A percentile compares a stretch with the other conserved stretches of the same genome.
These are phyloP conservation scores for Fusarium mundagurra DNA, from an alignment of 2,329 filamentous ascomycete genomes.

Conservation along the genomic window DNA sequence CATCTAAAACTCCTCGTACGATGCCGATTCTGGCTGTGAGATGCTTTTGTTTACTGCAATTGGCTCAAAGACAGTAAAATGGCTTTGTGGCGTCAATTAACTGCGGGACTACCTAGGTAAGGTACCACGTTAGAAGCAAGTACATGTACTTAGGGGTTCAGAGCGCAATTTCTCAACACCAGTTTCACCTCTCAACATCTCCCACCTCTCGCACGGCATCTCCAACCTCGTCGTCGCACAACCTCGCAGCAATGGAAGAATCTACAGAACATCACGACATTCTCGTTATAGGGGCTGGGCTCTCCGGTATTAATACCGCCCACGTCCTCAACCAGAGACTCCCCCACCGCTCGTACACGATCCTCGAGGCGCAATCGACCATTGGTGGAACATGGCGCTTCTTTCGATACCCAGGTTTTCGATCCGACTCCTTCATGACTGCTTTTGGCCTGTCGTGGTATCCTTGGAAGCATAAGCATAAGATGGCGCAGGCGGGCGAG, in stretches of 20 bases:
- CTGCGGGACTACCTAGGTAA: background rate
- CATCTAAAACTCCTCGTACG: background rate
- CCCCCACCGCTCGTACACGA: constrained; percentile 66
- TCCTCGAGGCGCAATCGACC: constrained; percentile 73
- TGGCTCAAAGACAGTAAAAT: background rate
- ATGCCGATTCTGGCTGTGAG: background rate
- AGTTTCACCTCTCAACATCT: constrained; percentile 7
- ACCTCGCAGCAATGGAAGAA: constrained; percentile 23
- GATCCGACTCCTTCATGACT: constrained; percentile 71
- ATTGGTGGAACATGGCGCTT: constrained; percentile 83
- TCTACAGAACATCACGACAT: constrained; percentile 56
- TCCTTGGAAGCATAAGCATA: constrained; percentile 68
- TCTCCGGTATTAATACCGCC: constrained; percentile 78
- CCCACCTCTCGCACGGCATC: background rate
- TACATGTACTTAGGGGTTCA: background rate
- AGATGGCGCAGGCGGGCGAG: constrained; percentile 61
- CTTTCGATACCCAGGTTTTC: constrained; percentile 80
- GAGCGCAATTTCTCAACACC: constrained; percentile 1
- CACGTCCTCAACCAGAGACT: constrained; percentile 70
- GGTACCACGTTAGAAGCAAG: background rate
- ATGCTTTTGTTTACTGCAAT: background rate
- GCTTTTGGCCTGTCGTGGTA: constrained; percentile 76
- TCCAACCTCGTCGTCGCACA: background rate
- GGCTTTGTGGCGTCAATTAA: background rate
- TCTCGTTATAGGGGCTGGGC: constrained; percentile 75